A percentile compares a stretch with the other conserved stretches of the same genome.
phyloP scores from a whole-genome alignment of 2,329 filamentous ascomycete genomes.

The Fusarium agapanthi region DNA sequence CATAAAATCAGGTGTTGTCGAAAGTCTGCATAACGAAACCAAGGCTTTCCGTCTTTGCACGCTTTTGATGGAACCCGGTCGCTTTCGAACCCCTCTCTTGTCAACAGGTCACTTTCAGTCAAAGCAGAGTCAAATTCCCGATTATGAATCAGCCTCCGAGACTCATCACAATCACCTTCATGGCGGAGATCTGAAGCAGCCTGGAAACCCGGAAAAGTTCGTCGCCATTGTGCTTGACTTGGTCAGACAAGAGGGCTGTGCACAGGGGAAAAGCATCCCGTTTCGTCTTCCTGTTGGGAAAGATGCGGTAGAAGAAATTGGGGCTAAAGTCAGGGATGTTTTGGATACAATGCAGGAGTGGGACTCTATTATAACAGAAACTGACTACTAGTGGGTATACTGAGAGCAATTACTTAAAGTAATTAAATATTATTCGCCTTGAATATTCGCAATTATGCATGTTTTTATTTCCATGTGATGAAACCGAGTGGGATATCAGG shows the following conservation, averaged over 20 bases:
- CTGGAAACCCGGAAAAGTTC: not conserved
- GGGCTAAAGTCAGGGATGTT: conserved; percentile 37
- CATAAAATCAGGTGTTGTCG: not conserved
- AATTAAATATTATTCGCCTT: not conserved
- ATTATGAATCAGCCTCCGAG: not conserved
- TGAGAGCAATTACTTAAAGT: not conserved
- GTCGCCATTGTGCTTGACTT: conserved; percentile 5
- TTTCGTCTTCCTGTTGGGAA: conserved; percentile 44
- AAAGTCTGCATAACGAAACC: conserved; percentile 12
- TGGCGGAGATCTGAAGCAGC: not conserved
- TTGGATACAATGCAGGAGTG: conserved; percentile 33
- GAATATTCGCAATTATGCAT: not conserved
- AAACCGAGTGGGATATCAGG: not conserved
- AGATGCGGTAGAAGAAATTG: conserved; percentile 40
- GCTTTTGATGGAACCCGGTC: conserved; percentile 3
- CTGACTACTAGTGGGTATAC: conserved; percentile 9
- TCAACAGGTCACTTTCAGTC: not conserved
- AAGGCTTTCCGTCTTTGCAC: not conserved
- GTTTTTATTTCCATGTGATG: not conserved
- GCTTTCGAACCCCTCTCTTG: conserved; percentile 4
- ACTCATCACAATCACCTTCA: not conserved
- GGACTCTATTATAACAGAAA: conserved; percentile 38
- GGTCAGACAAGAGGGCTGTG: not conserved
- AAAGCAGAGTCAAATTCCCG: not conserved
- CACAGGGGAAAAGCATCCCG: not conserved